Base-by-base conservation (phyloP, 2,329 filamentous ascomycete genomes). In the Penicillium sp. region DNA sequence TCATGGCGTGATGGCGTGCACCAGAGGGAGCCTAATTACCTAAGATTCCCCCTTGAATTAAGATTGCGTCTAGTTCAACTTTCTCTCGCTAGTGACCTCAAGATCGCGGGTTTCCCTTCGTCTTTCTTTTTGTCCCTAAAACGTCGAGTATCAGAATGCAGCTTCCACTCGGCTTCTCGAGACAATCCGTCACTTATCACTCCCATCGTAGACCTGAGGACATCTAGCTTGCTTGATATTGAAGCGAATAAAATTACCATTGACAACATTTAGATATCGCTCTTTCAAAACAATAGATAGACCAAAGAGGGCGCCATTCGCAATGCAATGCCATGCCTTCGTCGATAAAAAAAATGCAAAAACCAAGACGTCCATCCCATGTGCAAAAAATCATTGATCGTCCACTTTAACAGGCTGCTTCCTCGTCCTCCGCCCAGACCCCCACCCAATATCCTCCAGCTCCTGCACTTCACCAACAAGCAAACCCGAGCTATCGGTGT, bases 371-470 rank as follows among this genome's bases (percentile, higher is more conserved):
- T 49, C 29, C 8, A 55, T 19, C 25, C 17, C n/a, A 25, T 38
- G 15, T 61, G 23, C 47, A 31, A 25, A 25, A 19, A 41, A 57
- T 60, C 48, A 64, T 36, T 62, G 57, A 56, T 67, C 65, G 17
- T 65, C 56, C 25, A 51, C 48, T 53, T 67, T 72, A 27, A 61
- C 55, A 39, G 68, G 65, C 29, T 65, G 60, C 31, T 72, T 69
- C 53, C 73, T 70, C 9, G 74, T 77, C 48, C 73, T 70, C 51
- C 74, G 66, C 27, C 72, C 68, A 60, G 66, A 66, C 1, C 68
- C 70, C 73, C 73, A 74, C 15, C 72, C 70, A 23, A 63, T 53
- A 59, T 70, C 62, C 55, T 74, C 73, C 21, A 74, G 45, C 39
- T 76, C 74, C 47, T 63, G 65, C 8, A 75, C 58, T 41, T 71